These are phyloP conservation scores for Mycena alexandri DNA, from an alignment of 768 basidiomycete genomes.

Conservation along the genomic window DNA sequence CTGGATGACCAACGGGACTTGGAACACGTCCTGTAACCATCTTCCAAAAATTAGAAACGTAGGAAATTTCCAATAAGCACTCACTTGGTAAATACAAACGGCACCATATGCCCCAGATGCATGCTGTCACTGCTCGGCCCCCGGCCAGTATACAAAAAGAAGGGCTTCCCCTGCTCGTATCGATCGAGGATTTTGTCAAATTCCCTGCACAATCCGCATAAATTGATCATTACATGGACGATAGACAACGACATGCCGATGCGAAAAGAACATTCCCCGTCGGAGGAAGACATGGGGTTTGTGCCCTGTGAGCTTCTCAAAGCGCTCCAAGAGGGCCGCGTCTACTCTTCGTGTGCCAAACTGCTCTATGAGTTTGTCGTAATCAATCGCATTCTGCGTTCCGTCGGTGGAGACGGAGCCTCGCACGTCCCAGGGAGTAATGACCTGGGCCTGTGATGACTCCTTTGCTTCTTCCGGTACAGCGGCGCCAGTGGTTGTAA, in stretches of 20 bases:
- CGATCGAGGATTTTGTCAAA: constrained; percentile 94
- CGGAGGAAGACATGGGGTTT: constrained; percentile 90
- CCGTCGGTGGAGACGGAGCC: constrained; percentile 91
- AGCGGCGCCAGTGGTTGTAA: constrained; percentile 35
- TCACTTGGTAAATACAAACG: constrained; percentile 97
- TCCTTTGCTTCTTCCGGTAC: constrained; percentile 24
- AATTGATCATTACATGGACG: constrained; percentile 22
- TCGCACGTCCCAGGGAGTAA: constrained; percentile 98
- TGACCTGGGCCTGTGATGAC: constrained; percentile 70
- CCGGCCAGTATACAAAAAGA: constrained; percentile 97
- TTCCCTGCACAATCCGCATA: constrained; percentile 70
- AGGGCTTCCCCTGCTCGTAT: constrained; percentile 96
- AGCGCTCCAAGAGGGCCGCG: constrained; percentile 81
- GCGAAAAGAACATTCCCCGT: constrained; percentile 97
- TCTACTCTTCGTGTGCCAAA: constrained; percentile 93
- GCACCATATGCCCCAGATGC: constrained; percentile 98
- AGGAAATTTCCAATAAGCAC: constrained; percentile 40
- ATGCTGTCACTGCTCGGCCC: constrained; percentile 97
- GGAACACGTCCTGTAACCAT: constrained; percentile 97
- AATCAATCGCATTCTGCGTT: constrained; percentile 93
- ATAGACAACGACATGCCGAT: constrained; percentile 72
- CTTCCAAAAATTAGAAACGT: constrained; percentile 53
- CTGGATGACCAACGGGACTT: constrained; percentile 94
- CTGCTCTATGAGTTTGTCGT: constrained; percentile 93
- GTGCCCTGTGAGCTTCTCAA: constrained; percentile 91